Percentiles rank a stretch among this genome's conserved stretches.
Evolutionary conservation across 1,284 basidiomycete species (phyloP).

Genomic region (Erythrobasidium hasegawianum): DNA sequence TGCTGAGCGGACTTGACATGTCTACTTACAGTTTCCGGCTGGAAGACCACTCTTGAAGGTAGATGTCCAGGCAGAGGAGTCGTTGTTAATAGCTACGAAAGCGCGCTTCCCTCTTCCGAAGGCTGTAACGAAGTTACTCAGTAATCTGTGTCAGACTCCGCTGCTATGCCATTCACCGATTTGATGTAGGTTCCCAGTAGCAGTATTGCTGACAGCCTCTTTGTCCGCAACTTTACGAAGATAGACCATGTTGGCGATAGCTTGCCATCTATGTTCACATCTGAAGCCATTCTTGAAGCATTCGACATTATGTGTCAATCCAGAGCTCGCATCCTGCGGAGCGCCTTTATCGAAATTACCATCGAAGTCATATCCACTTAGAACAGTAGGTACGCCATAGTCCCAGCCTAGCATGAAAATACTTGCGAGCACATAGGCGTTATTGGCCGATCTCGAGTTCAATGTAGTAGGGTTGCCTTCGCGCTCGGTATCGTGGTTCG

Average conservation of each 20-base stretch:
- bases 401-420: constrained; percentile 45
- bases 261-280: constrained; percentile 34
- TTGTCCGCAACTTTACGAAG: neutral
- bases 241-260: constrained; percentile 19
- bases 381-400: constrained; percentile 62
- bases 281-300: constrained; percentile 29
- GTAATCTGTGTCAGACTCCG: neutral
- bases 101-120: constrained; percentile 48
- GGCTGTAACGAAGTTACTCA: constrained; percentile 5
- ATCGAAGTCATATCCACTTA: constrained; percentile 60
- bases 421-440: constrained; percentile 18
- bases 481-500: constrained; percentile 35
- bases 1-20: no score
- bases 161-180: neutral
- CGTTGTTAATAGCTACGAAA: constrained; percentile 65
- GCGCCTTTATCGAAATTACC: constrained; percentile 57
- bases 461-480: constrained; percentile 4
- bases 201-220: constrained; percentile 1
- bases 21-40: constrained; percentile 52
- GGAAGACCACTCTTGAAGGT: constrained; percentile 60
- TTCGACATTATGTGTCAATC: neutral
- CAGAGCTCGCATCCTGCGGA: constrained; percentile 52
- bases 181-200: neutral
- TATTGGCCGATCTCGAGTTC: constrained; percentile 11
- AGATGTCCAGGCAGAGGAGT: constrained; percentile 56